Percentiles rank a stretch among this genome's conserved stretches.
phyloP scores from a whole-genome alignment of 2,329 filamentous ascomycete species.

The Botryotinia narcissicola region DNA sequence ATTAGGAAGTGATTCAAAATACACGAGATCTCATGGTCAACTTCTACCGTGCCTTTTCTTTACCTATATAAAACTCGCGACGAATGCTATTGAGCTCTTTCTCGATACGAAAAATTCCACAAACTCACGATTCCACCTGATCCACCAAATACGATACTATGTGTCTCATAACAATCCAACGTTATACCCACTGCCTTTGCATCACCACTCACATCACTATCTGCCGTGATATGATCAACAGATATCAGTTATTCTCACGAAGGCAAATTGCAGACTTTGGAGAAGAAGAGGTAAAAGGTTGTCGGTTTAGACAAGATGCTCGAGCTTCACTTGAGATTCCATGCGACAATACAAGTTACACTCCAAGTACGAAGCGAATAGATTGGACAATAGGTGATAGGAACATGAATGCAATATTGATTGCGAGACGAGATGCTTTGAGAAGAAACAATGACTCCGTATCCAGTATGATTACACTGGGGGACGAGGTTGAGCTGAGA shows the following conservation, averaged over 20 bases:
- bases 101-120: neutral
- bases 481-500: neutral
- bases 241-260: neutral
- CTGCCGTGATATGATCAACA: neutral
- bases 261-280: neutral
- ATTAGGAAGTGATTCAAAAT: neutral
- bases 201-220: neutral
- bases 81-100: neutral
- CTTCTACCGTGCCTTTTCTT: neutral
- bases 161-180: conserved; percentile 12
- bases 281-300: neutral
- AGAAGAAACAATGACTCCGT: neutral
- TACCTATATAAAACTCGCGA: neutral
- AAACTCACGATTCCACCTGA: neutral
- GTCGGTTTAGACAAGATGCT: neutral
- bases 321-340: neutral
- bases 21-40: neutral
- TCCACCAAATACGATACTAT: neutral
- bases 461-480: neutral
- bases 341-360: neutral
- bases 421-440: neutral
- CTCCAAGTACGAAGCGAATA: neutral
- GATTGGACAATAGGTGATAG: conserved; percentile 2
- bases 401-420: conserved; percentile 3
- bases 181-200: neutral